Evolutionary conservation across 2,329 filamentous ascomycete species (phyloP).

Genomic region (Daldinia sp.): DNA sequence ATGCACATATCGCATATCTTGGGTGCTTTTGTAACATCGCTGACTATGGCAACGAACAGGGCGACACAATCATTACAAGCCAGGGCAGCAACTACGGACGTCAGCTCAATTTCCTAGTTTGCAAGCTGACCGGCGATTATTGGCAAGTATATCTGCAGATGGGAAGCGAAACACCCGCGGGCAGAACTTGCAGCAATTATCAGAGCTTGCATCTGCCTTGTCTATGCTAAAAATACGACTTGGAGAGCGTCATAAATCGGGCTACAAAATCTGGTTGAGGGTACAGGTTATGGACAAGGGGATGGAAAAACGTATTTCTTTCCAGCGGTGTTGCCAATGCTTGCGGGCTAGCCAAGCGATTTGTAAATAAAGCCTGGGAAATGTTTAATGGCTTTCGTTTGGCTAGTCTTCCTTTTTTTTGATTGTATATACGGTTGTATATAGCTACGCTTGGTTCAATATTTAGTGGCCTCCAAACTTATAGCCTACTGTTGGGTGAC

Average conservation of each 20-base stretch:
- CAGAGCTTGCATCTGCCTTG: conserved; percentile 64
- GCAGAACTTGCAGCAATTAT: conserved; percentile 61
- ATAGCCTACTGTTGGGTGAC: background rate
- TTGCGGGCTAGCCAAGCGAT: background rate
- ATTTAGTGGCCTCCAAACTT: background rate
- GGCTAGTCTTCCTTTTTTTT: background rate
- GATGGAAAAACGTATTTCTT: background rate
- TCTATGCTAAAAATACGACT: conserved; percentile 50
- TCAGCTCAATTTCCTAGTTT: conserved; percentile 61
- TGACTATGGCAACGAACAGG: conserved; percentile 26
- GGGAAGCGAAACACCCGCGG: conserved; percentile 58
- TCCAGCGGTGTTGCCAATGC: background rate
- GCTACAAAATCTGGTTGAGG: background rate
- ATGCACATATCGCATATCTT: no score
- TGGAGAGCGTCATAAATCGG: background rate
- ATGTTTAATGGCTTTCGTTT: background rate
- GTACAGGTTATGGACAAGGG: background rate
- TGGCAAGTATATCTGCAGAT: conserved; percentile 63
- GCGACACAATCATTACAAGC: conserved; percentile 43
- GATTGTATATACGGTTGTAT: background rate
- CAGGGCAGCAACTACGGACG: conserved; percentile 40
- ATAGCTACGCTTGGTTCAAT: conserved; percentile 1
- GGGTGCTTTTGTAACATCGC: background rate
- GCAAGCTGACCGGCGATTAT: conserved; percentile 53
- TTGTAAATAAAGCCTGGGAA: background rate